Conservation (phyloP, 2,329 filamentous ascomycete genomes). For the Colletotrichum spaethianum region DNA sequence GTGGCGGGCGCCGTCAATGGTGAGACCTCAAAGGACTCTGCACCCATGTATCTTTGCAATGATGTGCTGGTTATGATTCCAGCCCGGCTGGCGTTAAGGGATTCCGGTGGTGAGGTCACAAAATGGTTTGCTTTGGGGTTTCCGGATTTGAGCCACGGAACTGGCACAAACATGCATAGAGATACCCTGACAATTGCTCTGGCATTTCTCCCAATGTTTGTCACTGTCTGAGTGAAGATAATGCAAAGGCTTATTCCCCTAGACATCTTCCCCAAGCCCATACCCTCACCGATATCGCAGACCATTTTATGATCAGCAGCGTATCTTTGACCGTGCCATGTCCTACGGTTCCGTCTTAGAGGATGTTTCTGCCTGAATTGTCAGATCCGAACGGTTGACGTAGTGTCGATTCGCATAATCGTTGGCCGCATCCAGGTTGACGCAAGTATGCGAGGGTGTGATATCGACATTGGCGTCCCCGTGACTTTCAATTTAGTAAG, state of each 20-base stretch:
- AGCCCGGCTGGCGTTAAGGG: slow-evolving; percentile 33
- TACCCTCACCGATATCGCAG: no score
- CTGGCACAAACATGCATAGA: slow-evolving; percentile 39
- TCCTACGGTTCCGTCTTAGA: background rate
- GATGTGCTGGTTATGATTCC: slow-evolving; percentile 28
- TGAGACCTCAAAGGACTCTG: background rate
- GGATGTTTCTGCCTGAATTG: background rate
- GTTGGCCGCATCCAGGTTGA: no score
- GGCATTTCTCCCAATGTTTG: slow-evolving; percentile 25
- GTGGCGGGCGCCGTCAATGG: slow-evolving; percentile 48
- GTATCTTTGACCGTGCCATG: no score
- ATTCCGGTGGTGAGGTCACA: slow-evolving; percentile 30
- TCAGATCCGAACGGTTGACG: no score
- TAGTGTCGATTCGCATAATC: no score
- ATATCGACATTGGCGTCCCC: no score
- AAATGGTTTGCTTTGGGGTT: slow-evolving; percentile 31
- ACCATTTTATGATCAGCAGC: no score
- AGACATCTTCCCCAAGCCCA: no score
- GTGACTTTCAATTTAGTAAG: no score
- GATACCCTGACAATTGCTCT: slow-evolving; percentile 41
- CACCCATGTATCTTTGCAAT: slow-evolving; percentile 10
- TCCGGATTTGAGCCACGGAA: slow-evolving; percentile 23
- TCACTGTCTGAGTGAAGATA: background rate
- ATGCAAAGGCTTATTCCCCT: no score
- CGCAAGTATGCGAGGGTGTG: no score